phyloP scores from a whole-genome alignment of 2,329 filamentous ascomycete species.

The Pseudogymnoascus sp. region DNA sequence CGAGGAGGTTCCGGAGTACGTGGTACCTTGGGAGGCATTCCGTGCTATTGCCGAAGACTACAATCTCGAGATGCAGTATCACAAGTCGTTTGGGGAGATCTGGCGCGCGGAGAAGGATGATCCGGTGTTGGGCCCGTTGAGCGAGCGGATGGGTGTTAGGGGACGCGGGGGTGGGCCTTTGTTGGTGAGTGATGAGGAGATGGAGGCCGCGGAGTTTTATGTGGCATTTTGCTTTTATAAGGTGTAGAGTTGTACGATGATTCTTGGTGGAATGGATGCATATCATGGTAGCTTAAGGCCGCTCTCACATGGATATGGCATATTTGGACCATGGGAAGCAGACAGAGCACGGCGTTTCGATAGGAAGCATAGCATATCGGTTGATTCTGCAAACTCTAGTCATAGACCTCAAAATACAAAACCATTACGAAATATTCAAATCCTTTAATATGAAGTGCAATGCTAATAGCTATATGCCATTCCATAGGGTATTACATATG shows the following conservation, averaged over 20 bases:
- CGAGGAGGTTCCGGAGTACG: slow-evolving; percentile 92
- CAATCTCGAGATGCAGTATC: slow-evolving; percentile 91
- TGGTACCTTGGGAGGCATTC: slow-evolving; percentile 97
- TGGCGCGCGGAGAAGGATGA: slow-evolving; percentile 91
- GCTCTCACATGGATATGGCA: neutral
- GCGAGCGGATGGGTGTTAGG: slow-evolving; percentile 91
- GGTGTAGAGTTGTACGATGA: slow-evolving; percentile 43
- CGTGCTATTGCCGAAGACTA: slow-evolving; percentile 92
- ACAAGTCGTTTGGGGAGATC: slow-evolving; percentile 82
- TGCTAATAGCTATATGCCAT: neutral
- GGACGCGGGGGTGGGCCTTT: slow-evolving; percentile 56
- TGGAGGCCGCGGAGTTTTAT: slow-evolving; percentile 88
- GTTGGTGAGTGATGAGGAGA: slow-evolving; percentile 73
- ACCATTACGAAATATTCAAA: neutral
- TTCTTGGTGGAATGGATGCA: neutral
- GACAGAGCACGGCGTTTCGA: neutral
- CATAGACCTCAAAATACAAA: slow-evolving; percentile 1
- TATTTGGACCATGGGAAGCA: neutral
- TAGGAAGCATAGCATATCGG: neutral
- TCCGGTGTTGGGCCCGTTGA: slow-evolving; percentile 68
- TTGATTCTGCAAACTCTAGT: neutral
- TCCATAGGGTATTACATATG: neutral
- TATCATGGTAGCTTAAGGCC: neutral
- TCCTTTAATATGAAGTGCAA: neutral
- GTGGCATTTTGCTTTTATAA: slow-evolving; percentile 97